Evolutionary conservation across 176 grass and related monocot genomes (phyloP).

Genomic region (Miscanthus lutarioriparius): DNA sequence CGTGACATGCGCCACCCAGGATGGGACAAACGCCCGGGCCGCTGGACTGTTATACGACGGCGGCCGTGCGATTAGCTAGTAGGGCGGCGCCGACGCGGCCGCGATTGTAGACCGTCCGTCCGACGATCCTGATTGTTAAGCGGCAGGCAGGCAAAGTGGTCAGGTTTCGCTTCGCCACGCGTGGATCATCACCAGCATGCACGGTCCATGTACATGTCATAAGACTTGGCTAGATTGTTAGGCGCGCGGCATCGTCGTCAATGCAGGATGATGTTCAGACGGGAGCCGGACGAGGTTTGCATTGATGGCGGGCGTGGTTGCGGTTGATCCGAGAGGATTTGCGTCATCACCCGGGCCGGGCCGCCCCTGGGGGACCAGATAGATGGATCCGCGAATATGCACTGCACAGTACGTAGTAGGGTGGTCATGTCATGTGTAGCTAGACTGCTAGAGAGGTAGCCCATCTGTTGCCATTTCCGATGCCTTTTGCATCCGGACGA

Average conservation of each 20-base stretch:
- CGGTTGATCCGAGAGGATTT: background rate
- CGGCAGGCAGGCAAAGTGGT: background rate
- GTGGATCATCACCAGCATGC: background rate
- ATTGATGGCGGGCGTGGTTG: background rate
- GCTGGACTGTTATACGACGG: background rate
- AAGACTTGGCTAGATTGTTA: background rate
- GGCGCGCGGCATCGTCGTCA: background rate
- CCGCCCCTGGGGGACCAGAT: background rate
- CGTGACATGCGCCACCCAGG: background rate
- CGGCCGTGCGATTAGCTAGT: background rate
- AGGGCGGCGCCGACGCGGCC: background rate
- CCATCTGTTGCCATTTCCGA: conserved; percentile 35
- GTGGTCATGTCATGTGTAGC: background rate
- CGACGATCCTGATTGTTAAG: background rate
- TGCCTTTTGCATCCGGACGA: background rate
- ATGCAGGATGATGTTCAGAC: background rate
- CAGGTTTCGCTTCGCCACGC: background rate
- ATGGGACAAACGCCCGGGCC: conserved; percentile 18
- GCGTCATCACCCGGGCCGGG: background rate
- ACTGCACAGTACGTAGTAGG: background rate
- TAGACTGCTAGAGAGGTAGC: background rate
- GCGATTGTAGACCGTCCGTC: background rate
- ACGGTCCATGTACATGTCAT: background rate
- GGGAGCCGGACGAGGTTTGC: background rate
- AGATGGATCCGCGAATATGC: background rate